Evolutionary conservation across 306 rosid species (phyloP), one percentile per base, ranked within the genome.

Genomic region (Castanea crenata): DNA sequence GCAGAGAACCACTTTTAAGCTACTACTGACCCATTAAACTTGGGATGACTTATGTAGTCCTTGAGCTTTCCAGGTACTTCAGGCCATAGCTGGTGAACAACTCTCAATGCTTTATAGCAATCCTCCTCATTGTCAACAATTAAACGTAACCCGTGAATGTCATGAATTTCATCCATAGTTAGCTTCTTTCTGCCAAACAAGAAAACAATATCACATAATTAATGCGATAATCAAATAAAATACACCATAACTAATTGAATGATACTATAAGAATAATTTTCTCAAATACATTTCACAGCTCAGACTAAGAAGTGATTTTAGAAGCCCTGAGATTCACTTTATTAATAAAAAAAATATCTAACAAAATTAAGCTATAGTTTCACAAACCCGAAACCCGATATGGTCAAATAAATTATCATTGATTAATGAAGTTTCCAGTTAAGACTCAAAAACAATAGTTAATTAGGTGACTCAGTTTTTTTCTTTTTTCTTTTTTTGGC

Each of bases 71-170:
- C 97, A 10, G 92, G 90, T 55, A 96, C 94, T 84, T 89, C 93
- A 19, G 90, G 74, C 99, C 99, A 96, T 35, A 96, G 71, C 79
- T 75, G 82, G 73, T 87, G 94, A 88, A 96, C 96, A 54, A 89
- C 81, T 78, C 76, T 79, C 77, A 96, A 80, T 74, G 98, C 96
- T 81, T 88, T 87, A 41, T 91, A 89, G 74, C 99, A 96, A 73
- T 96, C 98, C 84, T 90, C 96, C 85, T 91, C 98, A 69, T 90
- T 88, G 51, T 96, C 92, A 83, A 91, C 94, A 76, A 96, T 91
- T 87, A 96, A 89, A 68, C 99, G 97, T 58, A 96, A 83, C 59
- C 99, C 99, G 67, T 93, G 89, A 67, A 96, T 93, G 79, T 96
- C 99, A 80, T 93, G 99, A 83, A 96, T 93, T 81, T 91, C 93